These are phyloP conservation scores for Leptodontidium sp. DNA, from an alignment of 2,329 filamentous ascomycete genomes.

Conservation along the genomic window DNA sequence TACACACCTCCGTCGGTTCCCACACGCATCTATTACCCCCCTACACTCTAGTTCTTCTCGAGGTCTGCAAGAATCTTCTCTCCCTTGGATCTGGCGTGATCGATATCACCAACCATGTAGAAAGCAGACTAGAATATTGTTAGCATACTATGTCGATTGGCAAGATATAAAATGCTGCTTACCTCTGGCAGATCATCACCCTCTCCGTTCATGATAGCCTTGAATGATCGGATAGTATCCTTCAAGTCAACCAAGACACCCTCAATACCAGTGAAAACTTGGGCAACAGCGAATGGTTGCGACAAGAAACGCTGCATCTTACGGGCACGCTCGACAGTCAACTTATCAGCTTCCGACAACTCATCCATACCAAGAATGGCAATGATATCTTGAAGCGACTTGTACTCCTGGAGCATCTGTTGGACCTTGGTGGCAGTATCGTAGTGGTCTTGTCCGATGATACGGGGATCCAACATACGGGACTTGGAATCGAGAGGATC, in stretches of 20 bases:
- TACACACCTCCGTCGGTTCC: conserved; percentile 36
- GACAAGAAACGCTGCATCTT: conserved; percentile 99
- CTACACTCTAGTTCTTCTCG: conserved; percentile 28
- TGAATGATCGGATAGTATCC: conserved; percentile 97
- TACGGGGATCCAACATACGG: conserved; percentile 98
- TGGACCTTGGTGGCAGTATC: conserved; percentile 92
- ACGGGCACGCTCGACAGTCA: conserved; percentile 99
- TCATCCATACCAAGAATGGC: conserved; percentile 99
- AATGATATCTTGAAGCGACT: conserved; percentile 99
- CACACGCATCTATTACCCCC: conserved; percentile 20
- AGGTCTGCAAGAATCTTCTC: conserved; percentile 99
- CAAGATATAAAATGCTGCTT: background rate
- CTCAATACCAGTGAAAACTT: conserved; percentile 84
- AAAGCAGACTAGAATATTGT: conserved; percentile 23
- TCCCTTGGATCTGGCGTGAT: conserved; percentile 92
- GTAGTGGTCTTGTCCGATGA: conserved; percentile 99
- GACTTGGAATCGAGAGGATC: conserved; percentile 99
- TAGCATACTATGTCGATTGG: conserved; percentile 38
- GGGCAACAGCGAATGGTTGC: conserved; percentile 93
- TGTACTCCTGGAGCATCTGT: conserved; percentile 99
- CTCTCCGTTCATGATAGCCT: conserved; percentile 85
- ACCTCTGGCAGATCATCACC: conserved; percentile 94
- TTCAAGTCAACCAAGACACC: conserved; percentile 97
- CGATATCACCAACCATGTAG: conserved; percentile 85
- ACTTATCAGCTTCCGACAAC: conserved; percentile 98